A percentile compares a stretch with the other conserved stretches of the same genome.
phyloP scores from a whole-genome alignment of 1,139 yeast genomes.

The Candida tunisiensis region DNA sequence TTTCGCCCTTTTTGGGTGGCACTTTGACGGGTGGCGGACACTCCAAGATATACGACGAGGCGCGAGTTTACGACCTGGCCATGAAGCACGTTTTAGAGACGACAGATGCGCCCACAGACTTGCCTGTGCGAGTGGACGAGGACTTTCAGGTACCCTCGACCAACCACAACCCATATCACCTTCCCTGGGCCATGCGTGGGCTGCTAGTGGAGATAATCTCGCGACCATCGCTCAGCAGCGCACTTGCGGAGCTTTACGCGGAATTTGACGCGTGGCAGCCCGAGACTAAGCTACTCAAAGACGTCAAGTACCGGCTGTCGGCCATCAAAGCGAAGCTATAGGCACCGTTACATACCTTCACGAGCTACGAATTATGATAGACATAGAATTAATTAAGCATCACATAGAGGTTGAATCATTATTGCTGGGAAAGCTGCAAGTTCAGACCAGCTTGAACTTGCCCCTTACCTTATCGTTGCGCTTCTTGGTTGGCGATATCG shows the following conservation, averaged over 20 bases:
- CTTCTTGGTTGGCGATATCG: no score
- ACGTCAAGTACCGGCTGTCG: slow-evolving; percentile 55
- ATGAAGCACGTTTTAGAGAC: slow-evolving; percentile 63
- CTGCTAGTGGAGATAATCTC: slow-evolving; percentile 36
- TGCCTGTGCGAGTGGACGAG: slow-evolving; percentile 10
- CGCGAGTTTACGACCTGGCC: slow-evolving; percentile 70
- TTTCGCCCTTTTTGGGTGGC: slow-evolving; percentile 73
- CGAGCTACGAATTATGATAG: no score
- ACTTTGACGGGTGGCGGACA: slow-evolving; percentile 92
- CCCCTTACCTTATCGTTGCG: no score
- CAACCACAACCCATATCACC: slow-evolving; percentile 56
- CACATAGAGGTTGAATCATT: no score
- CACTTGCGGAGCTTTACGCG: slow-evolving; percentile 41
- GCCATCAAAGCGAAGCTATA: neutral
- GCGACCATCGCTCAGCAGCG: slow-evolving; percentile 28
- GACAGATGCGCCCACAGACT: slow-evolving; percentile 27
- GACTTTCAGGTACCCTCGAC: slow-evolving; percentile 22
- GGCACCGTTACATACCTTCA: no score
- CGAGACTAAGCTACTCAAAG: slow-evolving; percentile 61
- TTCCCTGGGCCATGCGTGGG: slow-evolving; percentile 91
- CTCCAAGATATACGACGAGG: slow-evolving; percentile 74
- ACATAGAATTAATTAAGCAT: no score
- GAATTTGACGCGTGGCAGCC: slow-evolving; percentile 82
- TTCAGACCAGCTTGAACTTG: no score
- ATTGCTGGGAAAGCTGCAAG: no score